Base-by-base conservation (phyloP, 2,329 filamentous ascomycete species). In the Fusarium compactum region DNA sequence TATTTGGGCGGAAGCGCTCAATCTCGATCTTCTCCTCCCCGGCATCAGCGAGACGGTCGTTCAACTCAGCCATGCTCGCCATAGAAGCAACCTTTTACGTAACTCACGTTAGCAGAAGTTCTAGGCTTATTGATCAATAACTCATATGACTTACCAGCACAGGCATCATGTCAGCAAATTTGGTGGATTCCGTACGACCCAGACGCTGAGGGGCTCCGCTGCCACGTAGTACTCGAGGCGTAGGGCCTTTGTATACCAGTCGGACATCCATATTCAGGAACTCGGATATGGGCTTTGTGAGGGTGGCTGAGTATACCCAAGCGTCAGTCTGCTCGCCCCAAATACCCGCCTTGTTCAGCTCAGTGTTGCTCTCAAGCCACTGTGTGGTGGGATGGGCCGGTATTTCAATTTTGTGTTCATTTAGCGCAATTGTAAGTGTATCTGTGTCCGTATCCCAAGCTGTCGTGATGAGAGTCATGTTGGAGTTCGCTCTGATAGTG, bases 1-100 rank as follows among this genome's bases (percentile, higher is more conserved):
- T 87, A 75, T 91, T 91, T 2, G 89, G 88, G 20, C 89, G 80
- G 76, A 91, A 91, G 4, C 89, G 84, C 75, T 90, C 88, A 60
- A 90, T 85, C 0, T 82, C 85, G 34, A 90, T 83, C n/a, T 82
- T 79, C 7, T 83, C 80, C 27, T 82, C 79, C 2, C 82, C 82
- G 25, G 73, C 76, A 29, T 70, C 67, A 32, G 61, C 71, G 25
- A 91, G 79, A 16, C 88, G 83, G 5, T 72, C 63, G 74, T 91
- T 91, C 27, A 91, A 81, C 71, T 91, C 89, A 9, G 78, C 77
- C 29, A 91, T 82, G 12, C 85, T 89, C 25, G 83, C 81, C 72
- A 88, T 83, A 16, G 82, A 86, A 11, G 85, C 86, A 41, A 91
- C 83, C 52, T 87, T 22, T 81, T 9, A 90, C 73, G 6, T 85